Base-by-base conservation (phyloP, 2,329 filamentous ascomycete genomes). In the Penicillium sp. region DNA sequence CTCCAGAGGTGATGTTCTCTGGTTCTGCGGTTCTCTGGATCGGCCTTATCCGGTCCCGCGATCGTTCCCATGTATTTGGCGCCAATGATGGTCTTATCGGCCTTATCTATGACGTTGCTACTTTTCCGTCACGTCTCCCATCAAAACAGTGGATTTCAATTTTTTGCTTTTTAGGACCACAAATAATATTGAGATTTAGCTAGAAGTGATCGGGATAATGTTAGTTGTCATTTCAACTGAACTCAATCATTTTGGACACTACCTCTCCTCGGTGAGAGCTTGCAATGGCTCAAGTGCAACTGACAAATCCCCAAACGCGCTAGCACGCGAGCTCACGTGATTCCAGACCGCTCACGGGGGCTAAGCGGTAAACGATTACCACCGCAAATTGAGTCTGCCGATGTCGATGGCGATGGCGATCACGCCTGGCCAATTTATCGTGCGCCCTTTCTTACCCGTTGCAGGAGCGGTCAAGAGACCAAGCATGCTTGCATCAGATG, bases 261-360 rank as follows among this genome's bases (percentile, higher is more conserved):
- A 12, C 2, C 27, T 24, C 0, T 7, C 33, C 7, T 7, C 7
- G 39, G 18, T 4, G 25, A 11, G 34, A 12, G 32, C 13, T 37
- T 29, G 13, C 46, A 59, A 56, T 60, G 39, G 54, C 57, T 50
- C 18, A 9, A 29, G 34, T 27, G 43, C 28, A 29, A 8, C 38
- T 29, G 32, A 37, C 49, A 47, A 46, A 40, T 48, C 49, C 39
- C 50, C 41, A 13, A 42, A 60, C 57, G 57, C 57, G 57, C 51
- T 51, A 50, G 47, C 18, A 58, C 57, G 49, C 57, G 56, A 49
- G n/a, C 47, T 50, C 57, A 60, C 57, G 57, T 60, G 57, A 60
- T 41, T 48, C 44, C 33, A 56, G 50, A 59, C 57, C 56, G 55
- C 52, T 46, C 45, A 45, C 51, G 52, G 57, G 18, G 51, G 53